Evolutionary conservation across 2,329 filamentous ascomycete genomes (phyloP), one percentile per base, ranked within the genome.

Genomic region (Aureobasidium sp.): DNA sequence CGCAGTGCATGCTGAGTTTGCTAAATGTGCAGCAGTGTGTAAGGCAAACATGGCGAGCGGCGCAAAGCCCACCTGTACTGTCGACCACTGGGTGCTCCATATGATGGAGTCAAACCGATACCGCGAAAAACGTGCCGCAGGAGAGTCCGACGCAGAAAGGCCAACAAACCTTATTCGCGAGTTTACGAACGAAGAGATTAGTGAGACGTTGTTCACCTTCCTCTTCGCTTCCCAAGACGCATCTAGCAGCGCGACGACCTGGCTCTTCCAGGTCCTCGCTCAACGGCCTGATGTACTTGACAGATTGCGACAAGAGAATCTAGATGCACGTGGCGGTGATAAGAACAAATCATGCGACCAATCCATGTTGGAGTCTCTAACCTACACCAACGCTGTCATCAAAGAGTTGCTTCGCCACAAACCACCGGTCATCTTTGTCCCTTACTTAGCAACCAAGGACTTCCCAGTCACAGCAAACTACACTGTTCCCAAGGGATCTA

Each of bases 191-290:
- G 92, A 91, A 74, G 95, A 98, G 81, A 97, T 98, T 75, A 87
- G 93, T 64, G 93, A 96, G 85, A 98, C 95, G 27, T 79, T 98
- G 75, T 97, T 98, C 83, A 97, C 95, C 58, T 97, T 98, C 85
- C 87, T 98, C 68, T 98, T 98, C 81, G 95, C 96, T 67, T 98
- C 95, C 4, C 96, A 98, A 82, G 96, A 99, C 79, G 96, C 96
- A 70, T 98, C 96, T 68, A 96, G 92, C 81, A 97, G 93, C 74
- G 95, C 96, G 68, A 90, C 88, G 74, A 98, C 95, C 61, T 98
- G 96, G 94, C 82, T 98, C 70, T 97, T 98, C 87, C 96, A 99
- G 83, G 88, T 94, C 74, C 91, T 94, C 84, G 95, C 96, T 56
- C 94, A 98, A 81, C 91, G 94, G 69, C 95, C 95, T n/a, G 95